Conservation (phyloP, 2,329 filamentous ascomycete species). For the Xylaria sp. region DNA sequence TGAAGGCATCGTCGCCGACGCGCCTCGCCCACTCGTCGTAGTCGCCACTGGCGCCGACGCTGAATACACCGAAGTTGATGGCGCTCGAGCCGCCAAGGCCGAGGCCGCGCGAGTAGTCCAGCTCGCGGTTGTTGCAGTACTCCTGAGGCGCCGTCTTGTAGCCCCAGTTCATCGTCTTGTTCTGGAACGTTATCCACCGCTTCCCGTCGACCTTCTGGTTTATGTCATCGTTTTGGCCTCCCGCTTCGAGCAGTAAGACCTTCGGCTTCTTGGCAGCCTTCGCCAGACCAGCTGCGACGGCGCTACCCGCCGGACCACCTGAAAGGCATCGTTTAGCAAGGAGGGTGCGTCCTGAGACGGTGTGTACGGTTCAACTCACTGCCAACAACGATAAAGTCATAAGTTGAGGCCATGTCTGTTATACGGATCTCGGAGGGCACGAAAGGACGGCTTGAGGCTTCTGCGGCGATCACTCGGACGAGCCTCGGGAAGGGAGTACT, state of each 20-base stretch:
- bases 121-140: constrained; percentile 45
- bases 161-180: constrained; percentile 54
- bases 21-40: constrained; percentile 63
- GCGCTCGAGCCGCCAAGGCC: constrained; percentile 55
- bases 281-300: constrained; percentile 57
- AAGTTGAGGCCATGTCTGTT: constrained; percentile 24
- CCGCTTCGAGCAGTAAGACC: constrained; percentile 65
- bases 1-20: constrained; percentile 57
- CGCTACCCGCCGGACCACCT: constrained; percentile 64
- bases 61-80: constrained; percentile 59
- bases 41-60: constrained; percentile 59
- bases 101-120: constrained; percentile 54
- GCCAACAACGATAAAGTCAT: constrained; percentile 42
- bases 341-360: neutral
- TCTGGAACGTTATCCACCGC: constrained; percentile 55
- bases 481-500: neutral
- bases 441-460: neutral
- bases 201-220: constrained; percentile 55
- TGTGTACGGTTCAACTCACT: constrained; percentile 29
- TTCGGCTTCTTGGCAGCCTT: constrained; percentile 48
- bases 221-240: constrained; percentile 50
- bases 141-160: constrained; percentile 54
- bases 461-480: neutral
- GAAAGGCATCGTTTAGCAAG: neutral
- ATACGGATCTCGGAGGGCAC: neutral